A percentile compares a stretch with the other conserved stretches of the same genome.
Evolutionary conservation across 192 early-diverging fungal species (phyloP).

Genomic region (Dimargaris cristalligena): DNA sequence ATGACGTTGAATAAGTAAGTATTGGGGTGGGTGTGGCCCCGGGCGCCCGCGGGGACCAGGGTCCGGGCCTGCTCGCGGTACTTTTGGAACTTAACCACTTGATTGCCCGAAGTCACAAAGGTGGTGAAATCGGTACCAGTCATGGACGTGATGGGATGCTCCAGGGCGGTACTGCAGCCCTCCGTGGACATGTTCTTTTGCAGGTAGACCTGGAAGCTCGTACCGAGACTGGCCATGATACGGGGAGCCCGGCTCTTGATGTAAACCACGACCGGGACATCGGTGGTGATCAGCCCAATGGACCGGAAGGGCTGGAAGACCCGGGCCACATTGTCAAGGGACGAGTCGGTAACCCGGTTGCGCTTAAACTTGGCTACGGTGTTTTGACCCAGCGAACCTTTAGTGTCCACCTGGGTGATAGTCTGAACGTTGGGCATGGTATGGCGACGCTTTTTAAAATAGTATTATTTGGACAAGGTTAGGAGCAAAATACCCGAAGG

Average conservation of each 20-base stretch:
- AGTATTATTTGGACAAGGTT: too few species aligned
- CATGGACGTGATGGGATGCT: conserved; percentile 50
- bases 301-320: conserved; percentile 81
- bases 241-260: conserved; percentile 55
- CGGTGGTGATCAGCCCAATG: conserved; percentile 76
- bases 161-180: conserved; percentile 57
- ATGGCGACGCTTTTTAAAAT: too few species aligned
- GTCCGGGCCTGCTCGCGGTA: conserved; percentile 26
- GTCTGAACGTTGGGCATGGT: too few species aligned
- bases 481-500: too few species aligned
- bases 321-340: too few species aligned
- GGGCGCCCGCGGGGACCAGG: conserved; percentile 38
- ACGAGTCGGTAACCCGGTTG: too few species aligned
- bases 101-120: conserved; percentile 37
- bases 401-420: too few species aligned
- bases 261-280: conserved; percentile 64
- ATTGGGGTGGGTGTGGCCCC: conserved; percentile 19
- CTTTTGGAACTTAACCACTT: background rate
- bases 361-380: too few species aligned
- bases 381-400: too few species aligned
- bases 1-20: conserved; percentile 36
- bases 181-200: conserved; percentile 60
- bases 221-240: conserved; percentile 74
- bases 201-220: conserved; percentile 79
- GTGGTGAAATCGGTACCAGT: conserved; percentile 49